These are phyloP conservation scores for Gentiana macrophylla DNA, from an alignment of 257 asterid species.

Conservation along the genomic window DNA sequence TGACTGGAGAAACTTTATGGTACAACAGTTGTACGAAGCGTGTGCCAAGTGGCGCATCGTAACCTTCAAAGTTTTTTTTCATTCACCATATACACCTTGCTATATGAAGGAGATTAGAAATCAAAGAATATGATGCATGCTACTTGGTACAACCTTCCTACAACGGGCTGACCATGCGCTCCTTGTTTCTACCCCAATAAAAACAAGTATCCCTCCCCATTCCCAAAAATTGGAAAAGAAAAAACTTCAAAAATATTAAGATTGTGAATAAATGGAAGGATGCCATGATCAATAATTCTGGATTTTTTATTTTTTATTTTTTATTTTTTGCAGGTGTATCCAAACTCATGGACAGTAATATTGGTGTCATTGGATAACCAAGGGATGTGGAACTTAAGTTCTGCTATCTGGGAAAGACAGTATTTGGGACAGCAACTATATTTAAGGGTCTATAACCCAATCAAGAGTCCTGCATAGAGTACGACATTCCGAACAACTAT, in stretches of 20 bases:
- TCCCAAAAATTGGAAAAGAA: no score
- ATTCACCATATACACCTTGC: no score
- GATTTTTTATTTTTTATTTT: no score
- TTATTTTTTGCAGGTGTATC: slow-evolving; percentile 62
- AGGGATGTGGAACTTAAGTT: slow-evolving; percentile 97
- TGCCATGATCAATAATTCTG: no score
- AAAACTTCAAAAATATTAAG: no score
- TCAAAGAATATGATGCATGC: slow-evolving; percentile 15
- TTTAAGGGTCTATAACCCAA: slow-evolving; percentile 63
- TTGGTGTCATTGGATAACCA: slow-evolving; percentile 88
- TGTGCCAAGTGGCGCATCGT: no score
- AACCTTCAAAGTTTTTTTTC: no score
- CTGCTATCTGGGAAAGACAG: slow-evolving; percentile 86
- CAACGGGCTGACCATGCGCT: slow-evolving; percentile 68
- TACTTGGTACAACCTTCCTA: no score
- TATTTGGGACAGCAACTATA: slow-evolving; percentile 89
- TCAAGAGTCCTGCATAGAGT: slow-evolving; percentile 56
- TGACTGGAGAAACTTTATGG: no score
- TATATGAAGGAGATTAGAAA: slow-evolving; percentile 13
- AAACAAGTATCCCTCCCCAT: not conserved
- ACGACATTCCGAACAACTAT: slow-evolving; percentile 46
- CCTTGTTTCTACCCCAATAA: slow-evolving; percentile 70
- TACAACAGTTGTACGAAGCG: no score
- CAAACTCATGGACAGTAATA: slow-evolving; percentile 76
- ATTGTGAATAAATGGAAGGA: no score